Base-by-base conservation (phyloP, 2,329 filamentous ascomycete species). In the Tolypocladium ovalisporum region DNA sequence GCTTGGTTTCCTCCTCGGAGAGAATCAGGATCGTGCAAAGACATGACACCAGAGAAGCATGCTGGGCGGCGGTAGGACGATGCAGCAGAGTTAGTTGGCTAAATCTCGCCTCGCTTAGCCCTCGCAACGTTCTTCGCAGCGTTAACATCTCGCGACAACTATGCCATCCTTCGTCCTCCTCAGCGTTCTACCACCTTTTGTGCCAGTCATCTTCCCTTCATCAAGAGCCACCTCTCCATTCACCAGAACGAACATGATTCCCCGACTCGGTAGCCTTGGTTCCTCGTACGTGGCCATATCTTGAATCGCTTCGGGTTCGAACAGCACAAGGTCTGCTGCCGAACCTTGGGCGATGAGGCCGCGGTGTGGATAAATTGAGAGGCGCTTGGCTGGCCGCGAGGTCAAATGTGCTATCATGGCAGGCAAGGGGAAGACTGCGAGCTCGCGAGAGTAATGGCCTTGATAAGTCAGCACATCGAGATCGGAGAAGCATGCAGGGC, bases 271-370 rank as follows among this genome's bases (percentile, higher is more conserved):
- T 5, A 61, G 32, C 51, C 62, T 65, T 4, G 63, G 62, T 39
- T 64, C 44, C 27, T 65, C 62, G 54, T 60, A 64, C 0, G 63
- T 63, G 3, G 63, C 62, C 61, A 63, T 62, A 17, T 65, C 63
- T 37, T 54, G 29, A 29, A 65, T 52, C 15, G 58, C 52, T 9
- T 57, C 58, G 17, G 63, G 59, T n/a, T 65, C 58, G 27, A 65
- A 65, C 3, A 65, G 49, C 1, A 65, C 62, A 24, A 65, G 47
- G 19, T 65, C 63, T 17, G 63, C 63, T 22, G 63, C 63, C 10
- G 63, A 64, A 6, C 62, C 63, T 36, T 62, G 61, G 1, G 60
- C 59, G 24, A 65, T n/a, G 4, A 62, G 56, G 4, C 63, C 63
- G 5, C 63, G 60, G 44, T 60, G 57, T 2, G 63, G 63, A 19